Evolutionary conservation across 768 basidiomycete genomes (phyloP).

Genomic region (Pholiota microspora): DNA sequence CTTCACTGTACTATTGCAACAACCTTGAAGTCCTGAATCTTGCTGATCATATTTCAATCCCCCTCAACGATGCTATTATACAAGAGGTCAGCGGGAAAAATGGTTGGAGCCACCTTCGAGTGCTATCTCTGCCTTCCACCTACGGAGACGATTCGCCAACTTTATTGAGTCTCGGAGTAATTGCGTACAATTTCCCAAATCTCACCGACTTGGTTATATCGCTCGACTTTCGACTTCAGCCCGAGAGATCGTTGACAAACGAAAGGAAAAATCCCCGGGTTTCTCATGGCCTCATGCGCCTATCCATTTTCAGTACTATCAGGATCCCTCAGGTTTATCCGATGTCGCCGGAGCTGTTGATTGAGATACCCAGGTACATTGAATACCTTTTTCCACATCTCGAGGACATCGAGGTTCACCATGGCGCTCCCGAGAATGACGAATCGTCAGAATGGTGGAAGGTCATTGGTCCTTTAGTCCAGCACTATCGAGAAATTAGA

Average conservation of each 20-base stretch:
- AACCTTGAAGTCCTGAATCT: conserved; percentile 1
- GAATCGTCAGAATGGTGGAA: conserved; percentile 8
- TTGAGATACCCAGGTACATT: conserved; percentile 9
- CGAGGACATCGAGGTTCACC: background rate
- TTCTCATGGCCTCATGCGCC: too few relatives aligned
- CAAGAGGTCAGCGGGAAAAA: conserved; percentile 3
- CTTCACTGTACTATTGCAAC: background rate
- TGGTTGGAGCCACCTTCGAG: conserved; percentile 10
- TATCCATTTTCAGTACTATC: too few relatives aligned
- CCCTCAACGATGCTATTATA: conserved; percentile 7
- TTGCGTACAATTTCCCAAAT: conserved; percentile 7
- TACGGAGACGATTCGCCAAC: conserved; percentile 1
- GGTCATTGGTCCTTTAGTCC: background rate
- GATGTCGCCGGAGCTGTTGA: background rate
- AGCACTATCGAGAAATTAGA: background rate
- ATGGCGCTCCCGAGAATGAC: background rate
- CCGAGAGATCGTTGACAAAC: background rate
- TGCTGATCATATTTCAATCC: background rate
- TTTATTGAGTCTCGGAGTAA: conserved; percentile 1
- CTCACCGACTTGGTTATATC: background rate
- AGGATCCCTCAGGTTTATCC: too few relatives aligned
- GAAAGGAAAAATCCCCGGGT: background rate
- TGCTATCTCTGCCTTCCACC: conserved; percentile 1
- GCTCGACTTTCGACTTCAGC: conserved; percentile 6
- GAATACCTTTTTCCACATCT: conserved; percentile 10